A percentile compares a stretch with the other conserved stretches of the same genome.
Evolutionary conservation across 2,329 filamentous ascomycete genomes (phyloP).

Genomic region (Fusarium camptoceras): DNA sequence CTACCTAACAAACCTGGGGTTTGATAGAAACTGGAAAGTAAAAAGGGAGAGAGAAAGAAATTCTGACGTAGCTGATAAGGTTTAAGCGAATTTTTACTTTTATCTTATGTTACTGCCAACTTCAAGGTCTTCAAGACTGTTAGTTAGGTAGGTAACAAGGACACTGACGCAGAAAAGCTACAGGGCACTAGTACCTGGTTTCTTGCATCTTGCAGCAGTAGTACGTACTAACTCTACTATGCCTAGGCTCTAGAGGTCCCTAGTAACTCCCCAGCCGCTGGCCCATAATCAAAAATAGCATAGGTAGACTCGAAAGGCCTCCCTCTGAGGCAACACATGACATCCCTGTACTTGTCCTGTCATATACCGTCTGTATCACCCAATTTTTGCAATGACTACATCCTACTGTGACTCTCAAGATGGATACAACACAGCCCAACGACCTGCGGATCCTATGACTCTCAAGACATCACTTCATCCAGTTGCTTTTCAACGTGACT

Average conservation of each 20-base stretch:
- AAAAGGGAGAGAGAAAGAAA: background rate
- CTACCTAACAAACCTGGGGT: background rate
- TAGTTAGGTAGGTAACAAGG: background rate
- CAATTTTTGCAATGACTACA: conserved; percentile 20
- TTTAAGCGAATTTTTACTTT: background rate
- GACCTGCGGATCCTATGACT: conserved; percentile 12
- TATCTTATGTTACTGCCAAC: background rate
- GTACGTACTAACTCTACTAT: background rate
- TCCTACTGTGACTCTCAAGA: conserved; percentile 3
- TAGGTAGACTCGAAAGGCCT: background rate
- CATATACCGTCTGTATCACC: conserved; percentile 8
- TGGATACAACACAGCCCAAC: conserved; percentile 16
- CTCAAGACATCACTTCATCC: background rate
- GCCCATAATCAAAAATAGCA: conserved; percentile 35
- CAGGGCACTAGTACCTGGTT: conserved; percentile 6
- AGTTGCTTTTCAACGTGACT: background rate
- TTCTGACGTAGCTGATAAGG: background rate
- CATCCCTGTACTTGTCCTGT: conserved; percentile 14
- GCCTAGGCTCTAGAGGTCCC: background rate
- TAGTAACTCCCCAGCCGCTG: conserved; percentile 2
- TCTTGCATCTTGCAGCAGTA: conserved; percentile 9
- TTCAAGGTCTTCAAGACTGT: background rate
- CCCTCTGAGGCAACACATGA: conserved; percentile 13
- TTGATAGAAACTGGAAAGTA: background rate
- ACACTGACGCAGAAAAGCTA: background rate